Evolutionary conservation across 495 filamentous ascomycete species (phyloP), one percentile per base, ranked within the genome.

Genomic region (Penicillium flavigenum): DNA sequence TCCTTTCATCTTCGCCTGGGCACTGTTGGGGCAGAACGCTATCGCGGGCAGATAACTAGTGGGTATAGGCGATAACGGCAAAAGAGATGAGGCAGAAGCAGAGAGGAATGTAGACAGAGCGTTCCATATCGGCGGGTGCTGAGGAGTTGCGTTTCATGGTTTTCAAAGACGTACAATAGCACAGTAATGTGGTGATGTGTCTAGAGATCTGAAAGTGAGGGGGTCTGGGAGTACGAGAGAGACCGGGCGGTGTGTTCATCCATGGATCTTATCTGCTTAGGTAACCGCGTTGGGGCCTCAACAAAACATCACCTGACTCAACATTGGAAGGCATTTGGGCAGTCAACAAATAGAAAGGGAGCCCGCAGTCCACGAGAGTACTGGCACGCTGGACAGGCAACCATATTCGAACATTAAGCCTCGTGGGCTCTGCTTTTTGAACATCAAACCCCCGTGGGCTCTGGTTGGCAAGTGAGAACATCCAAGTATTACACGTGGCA

Each of bases 71-170:
- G 63, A 76, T 69, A 49, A 76, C 74, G 10, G 74, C 74, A 56
- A 76, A 76, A 38, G 74, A 76, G 58, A 76, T 65, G 41, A 76
- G 63, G 62, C 74, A 76, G 65, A 76, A 72, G 57, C 74, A 75
- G 22, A 76, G 67, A 16, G 74, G 74, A 38, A 76, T 75, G 50
- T 72, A 75, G 57, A 74, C 69, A 47, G 63, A 71, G 56, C 64
- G 69, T 48, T 76, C 73, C 67, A 75, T 75, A 22, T 75, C 70
- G 54, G 54, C 57, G 12, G 59, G 41, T 19, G 39, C 58, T 42
- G 59, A 32, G n/a, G 63, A 57, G 44, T 45, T 50, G 56, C 44
- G 63, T 45, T 65, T 67, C 62, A 64, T 67, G 42, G 26, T 27
- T 42, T 57, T 31, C 11, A 31, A 43, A n/a, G 19, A 6, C 14